These are phyloP conservation scores for Penicillium dipodomyicola DNA, from an alignment of 495 filamentous ascomycete species.

Conservation along the genomic window DNA sequence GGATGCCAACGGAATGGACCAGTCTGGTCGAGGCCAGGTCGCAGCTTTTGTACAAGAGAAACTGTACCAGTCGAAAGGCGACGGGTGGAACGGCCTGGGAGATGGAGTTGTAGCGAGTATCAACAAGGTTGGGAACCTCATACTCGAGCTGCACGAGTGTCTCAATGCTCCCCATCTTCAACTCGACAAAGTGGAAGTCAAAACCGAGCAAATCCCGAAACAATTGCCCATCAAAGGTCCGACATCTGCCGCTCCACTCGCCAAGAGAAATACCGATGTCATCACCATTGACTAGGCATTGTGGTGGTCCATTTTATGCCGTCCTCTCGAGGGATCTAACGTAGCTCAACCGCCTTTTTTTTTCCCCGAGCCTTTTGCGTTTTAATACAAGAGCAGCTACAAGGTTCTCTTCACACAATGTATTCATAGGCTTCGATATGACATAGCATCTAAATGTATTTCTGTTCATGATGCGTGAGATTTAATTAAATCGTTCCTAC, in stretches of 20 bases:
- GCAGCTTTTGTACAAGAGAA: slow-evolving; percentile 27
- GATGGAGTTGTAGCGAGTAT: slow-evolving; percentile 42
- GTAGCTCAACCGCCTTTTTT: background rate
- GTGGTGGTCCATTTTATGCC: background rate
- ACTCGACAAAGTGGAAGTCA: slow-evolving; percentile 7
- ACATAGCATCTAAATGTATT: slow-evolving; percentile 17
- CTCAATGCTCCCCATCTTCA: slow-evolving; percentile 22
- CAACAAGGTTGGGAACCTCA: slow-evolving; percentile 42
- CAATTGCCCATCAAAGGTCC: background rate
- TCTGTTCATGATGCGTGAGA: slow-evolving; percentile 5
- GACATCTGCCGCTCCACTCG: slow-evolving; percentile 12
- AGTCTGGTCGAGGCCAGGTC: slow-evolving; percentile 18
- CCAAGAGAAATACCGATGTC: slow-evolving; percentile 27
- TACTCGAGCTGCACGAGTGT: slow-evolving; percentile 36
- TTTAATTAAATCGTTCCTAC: background rate
- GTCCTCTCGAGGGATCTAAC: background rate
- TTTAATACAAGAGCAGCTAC: slow-evolving; percentile 4
- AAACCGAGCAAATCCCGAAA: slow-evolving; percentile 5
- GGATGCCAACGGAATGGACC: slow-evolving; percentile 25
- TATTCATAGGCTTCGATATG: slow-evolving; percentile 28
- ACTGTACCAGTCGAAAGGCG: slow-evolving; percentile 43
- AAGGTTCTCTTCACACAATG: slow-evolving; percentile 21
- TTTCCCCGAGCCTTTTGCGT: background rate
- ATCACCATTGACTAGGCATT: slow-evolving; percentile 42
- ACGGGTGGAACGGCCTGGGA: slow-evolving; percentile 50